Percentiles rank a stretch among this genome's conserved stretches.
Evolutionary conservation across 306 rosid species (phyloP).

Genomic region (Medicago arabica): DNA sequence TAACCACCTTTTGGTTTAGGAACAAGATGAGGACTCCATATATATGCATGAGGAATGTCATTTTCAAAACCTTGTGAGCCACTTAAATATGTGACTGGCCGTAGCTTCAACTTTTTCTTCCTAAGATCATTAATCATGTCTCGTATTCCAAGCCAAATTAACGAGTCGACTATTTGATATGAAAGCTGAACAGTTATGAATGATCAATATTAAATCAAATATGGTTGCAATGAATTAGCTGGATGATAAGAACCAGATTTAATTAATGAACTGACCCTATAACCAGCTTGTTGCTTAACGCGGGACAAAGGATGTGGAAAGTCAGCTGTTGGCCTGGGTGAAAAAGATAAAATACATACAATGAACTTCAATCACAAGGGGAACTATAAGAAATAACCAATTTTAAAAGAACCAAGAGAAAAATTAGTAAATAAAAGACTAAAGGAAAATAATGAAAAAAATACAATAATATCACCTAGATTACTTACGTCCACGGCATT

Average conservation of each 20-base stretch:
- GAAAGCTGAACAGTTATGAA: constrained; percentile 69
- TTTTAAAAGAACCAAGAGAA: constrained; percentile 21
- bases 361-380: constrained; percentile 39
- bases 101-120: constrained; percentile 85
- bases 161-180: constrained; percentile 95
- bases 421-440: constrained; percentile 13
- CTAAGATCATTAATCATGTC: constrained; percentile 97
- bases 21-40: constrained; percentile 99
- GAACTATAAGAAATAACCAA: constrained; percentile 26
- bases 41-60: constrained; percentile 94
- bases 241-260: constrained; percentile 22
- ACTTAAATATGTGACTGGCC: constrained; percentile 98
- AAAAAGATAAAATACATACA: constrained; percentile 40
- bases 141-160: constrained; percentile 98
- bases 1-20: constrained; percentile 95
- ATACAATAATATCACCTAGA: constrained; percentile 52
- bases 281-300: constrained; percentile 95
- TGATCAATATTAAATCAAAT: constrained; percentile 37
- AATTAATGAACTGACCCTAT: constrained; percentile 66
- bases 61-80: constrained; percentile 94
- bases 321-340: constrained; percentile 91
- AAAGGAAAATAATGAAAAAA: constrained; percentile 38
- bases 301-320: constrained; percentile 99
- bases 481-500: constrained; percentile 99
- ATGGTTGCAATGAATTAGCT: constrained; percentile 22